Percentiles rank a stretch among this genome's conserved stretches.
phyloP scores from a whole-genome alignment of 495 filamentous ascomycete genomes.

The Aspergillus saccharolyticus region DNA sequence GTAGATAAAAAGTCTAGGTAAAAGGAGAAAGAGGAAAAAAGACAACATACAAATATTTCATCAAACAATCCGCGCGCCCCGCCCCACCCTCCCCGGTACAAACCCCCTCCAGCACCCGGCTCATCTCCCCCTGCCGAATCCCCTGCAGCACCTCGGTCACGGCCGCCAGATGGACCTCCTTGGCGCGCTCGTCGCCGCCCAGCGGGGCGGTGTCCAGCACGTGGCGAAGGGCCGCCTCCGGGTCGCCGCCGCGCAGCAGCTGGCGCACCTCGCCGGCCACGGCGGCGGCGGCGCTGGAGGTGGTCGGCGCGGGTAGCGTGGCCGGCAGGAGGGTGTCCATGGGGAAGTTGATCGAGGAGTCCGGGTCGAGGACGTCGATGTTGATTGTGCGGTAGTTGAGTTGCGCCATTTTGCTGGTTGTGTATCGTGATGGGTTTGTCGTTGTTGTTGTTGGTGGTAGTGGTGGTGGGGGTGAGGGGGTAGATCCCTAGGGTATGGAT shows the following conservation, averaged over 20 bases:
- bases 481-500: not conserved
- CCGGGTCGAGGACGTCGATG: constrained; percentile 84
- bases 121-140: constrained; percentile 88
- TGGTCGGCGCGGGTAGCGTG: constrained; percentile 54
- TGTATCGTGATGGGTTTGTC: too few relatives aligned
- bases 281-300: constrained; percentile 65
- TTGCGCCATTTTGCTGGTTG: constrained; percentile 48
- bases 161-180: constrained; percentile 77
- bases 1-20: too few relatives aligned
- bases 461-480: constrained; percentile 1
- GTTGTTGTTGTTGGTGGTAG: not conserved
- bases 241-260: constrained; percentile 76
- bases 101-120: constrained; percentile 70
- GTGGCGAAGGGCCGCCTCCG: constrained; percentile 74
- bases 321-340: constrained; percentile 69
- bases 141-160: constrained; percentile 85
- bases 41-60: constrained; percentile 50
- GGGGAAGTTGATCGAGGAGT: constrained; percentile 82
- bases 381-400: constrained; percentile 89
- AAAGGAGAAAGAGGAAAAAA: too few relatives aligned
- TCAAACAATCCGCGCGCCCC: constrained; percentile 54
- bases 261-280: constrained; percentile 76
- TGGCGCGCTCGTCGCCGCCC: constrained; percentile 66
- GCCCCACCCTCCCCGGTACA: constrained; percentile 64
- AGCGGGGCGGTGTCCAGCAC: constrained; percentile 73